Evolutionary conservation across 257 asterid species (phyloP), one percentile per base, ranked within the genome.

Genomic region (Plantago major): DNA sequence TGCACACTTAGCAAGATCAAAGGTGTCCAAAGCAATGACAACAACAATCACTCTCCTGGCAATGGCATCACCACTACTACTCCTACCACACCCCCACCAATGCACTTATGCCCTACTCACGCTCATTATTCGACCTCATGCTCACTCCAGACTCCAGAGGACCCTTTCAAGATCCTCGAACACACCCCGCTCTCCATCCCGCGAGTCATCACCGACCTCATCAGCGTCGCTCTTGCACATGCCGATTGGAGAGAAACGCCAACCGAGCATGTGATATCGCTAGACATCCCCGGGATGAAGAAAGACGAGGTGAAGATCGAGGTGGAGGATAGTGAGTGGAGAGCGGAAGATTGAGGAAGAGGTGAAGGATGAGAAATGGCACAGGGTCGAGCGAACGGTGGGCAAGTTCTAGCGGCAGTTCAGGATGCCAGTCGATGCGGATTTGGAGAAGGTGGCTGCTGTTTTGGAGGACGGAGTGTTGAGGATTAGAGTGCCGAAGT

Each of bases 361-460:
- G 50, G 68, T 22, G 48, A 74, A 79, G 67, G 95, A 84, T 5
- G 97, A 85, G 67, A 77, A 78, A 64, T 90, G 97, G 97, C 97
- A 90, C 73, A 50, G 93, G 64, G 87, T 71, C 57, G 96, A 90
- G 78, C 71, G 96, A 44, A 79, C 85, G 0, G 74, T 64, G 1
- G 96, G 97, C 5, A 83, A 67, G 67, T 90, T 90, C 75, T 80
- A 90, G 96, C 55, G 96, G 74, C 97, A 71, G 74, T 90, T 90
- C 58, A 72, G 88, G 78, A 0, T 90, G 84, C 92, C 96, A 43
- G 81, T 8, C 51, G 74, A 78, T n/a, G 90, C 86, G 0, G 93
- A 87, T 50, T 16, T 84, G 84, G 90, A 83, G 18, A 76, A 63
- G 0, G 81, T 85, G 15, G 67, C 56, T n/a, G 96, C 95, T 11